A percentile compares a stretch with the other conserved stretches of the same genome.
phyloP scores from a whole-genome alignment of 768 basidiomycete species.

The Russula brevipes region DNA sequence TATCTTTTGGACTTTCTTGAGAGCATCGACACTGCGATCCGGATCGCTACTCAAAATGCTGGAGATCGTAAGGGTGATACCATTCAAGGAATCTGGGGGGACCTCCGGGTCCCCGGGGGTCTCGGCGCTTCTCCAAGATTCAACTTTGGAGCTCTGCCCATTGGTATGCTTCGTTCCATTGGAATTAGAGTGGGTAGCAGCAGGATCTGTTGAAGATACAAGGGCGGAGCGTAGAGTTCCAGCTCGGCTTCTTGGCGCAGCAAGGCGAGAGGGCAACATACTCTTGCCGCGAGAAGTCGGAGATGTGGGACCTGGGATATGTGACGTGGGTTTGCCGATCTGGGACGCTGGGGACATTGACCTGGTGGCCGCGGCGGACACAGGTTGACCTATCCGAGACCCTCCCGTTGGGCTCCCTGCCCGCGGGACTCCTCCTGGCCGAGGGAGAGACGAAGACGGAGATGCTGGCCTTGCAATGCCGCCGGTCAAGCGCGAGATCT shows the following conservation, averaged over 20 bases:
- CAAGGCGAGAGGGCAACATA: constrained; percentile 70
- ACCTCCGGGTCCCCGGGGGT: constrained; percentile 17
- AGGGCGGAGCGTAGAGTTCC: constrained; percentile 24
- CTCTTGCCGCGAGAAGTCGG: constrained; percentile 53
- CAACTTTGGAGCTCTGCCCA: constrained; percentile 20
- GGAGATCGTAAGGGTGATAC: constrained; percentile 77
- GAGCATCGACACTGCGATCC: constrained; percentile 79
- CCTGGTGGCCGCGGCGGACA: constrained; percentile 37
- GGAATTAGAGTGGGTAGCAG: not conserved
- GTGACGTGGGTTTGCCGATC: constrained; percentile 27
- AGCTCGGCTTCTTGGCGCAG: constrained; percentile 53
- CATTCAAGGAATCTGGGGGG: constrained; percentile 40
- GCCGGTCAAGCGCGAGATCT: constrained; percentile 50
- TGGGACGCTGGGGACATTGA: constrained; percentile 38
- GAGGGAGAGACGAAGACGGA: constrained; percentile 39
- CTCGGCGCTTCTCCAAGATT: constrained; percentile 20
- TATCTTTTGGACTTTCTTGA: constrained; percentile 90
- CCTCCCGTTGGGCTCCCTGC: constrained; percentile 43
- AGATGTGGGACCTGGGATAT: constrained; percentile 34
- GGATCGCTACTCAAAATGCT: constrained; percentile 87
- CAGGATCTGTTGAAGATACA: constrained; percentile 1
- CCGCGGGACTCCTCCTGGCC: constrained; percentile 42
- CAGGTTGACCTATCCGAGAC: constrained; percentile 42
- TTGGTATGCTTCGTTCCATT: constrained; percentile 13
- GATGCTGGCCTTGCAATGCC: constrained; percentile 46